Conservation (phyloP, 108 stramenopile species). For the Cafeteria roenbergensis region DNA sequence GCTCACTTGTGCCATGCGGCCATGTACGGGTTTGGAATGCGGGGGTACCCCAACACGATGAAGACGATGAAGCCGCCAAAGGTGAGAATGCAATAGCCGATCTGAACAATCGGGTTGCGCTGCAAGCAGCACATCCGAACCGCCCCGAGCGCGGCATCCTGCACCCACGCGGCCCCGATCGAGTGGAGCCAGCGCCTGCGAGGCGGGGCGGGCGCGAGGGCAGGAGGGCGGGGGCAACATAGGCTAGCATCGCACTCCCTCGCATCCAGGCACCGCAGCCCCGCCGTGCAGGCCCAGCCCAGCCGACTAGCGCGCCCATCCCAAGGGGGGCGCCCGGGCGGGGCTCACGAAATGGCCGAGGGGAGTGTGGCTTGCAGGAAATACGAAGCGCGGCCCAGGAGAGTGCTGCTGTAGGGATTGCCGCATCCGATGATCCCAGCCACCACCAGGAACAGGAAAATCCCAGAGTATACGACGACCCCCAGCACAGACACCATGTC, state of each 20-base stretch:
- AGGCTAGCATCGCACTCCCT: neutral
- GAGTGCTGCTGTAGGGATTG: neutral
- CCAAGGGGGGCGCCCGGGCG: too few species aligned
- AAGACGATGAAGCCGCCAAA: neutral
- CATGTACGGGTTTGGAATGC: conserved; percentile 5
- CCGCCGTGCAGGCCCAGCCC: neutral
- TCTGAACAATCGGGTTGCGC: neutral
- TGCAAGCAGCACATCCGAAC: neutral
- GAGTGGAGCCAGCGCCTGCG: too few species aligned
- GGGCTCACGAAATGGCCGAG: too few species aligned
- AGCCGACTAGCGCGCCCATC: too few species aligned
- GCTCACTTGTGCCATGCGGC: conserved; percentile 3
- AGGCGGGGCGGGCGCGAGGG: too few species aligned
- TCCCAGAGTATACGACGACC: neutral
- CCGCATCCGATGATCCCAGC: neutral
- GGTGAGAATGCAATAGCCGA: neutral
- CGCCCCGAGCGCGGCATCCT: neutral
- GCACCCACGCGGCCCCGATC: neutral
- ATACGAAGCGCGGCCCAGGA: neutral
- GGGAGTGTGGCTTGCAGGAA: neutral
- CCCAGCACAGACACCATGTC: neutral
- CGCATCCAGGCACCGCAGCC: neutral
- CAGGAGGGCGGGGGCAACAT: neutral
- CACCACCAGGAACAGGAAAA: neutral
- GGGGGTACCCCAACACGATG: neutral